These are phyloP conservation scores for Verticillium isaacii DNA, from an alignment of 2,329 filamentous ascomycete species.

Conservation along the genomic window DNA sequence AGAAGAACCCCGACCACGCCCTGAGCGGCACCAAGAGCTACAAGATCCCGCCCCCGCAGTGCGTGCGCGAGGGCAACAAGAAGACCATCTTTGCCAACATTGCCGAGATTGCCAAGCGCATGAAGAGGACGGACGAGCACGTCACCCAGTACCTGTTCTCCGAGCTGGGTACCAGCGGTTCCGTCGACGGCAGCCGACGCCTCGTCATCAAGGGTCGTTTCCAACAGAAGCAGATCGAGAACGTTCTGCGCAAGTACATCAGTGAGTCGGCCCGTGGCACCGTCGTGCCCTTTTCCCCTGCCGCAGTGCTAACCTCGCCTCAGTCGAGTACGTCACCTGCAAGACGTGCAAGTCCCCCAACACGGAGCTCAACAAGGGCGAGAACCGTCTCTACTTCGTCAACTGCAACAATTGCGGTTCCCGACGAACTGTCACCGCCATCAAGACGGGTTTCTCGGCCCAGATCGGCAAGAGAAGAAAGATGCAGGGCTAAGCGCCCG, in stretches of 20 bases:
- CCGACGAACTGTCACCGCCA: slow-evolving; percentile 86
- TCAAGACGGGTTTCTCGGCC: slow-evolving; percentile 99
- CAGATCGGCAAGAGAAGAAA: slow-evolving; percentile 98
- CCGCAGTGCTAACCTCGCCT: slow-evolving; percentile 21
- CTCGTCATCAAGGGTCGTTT: slow-evolving; percentile 99
- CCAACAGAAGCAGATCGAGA: slow-evolving; percentile 99
- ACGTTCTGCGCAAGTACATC: slow-evolving; percentile 92
- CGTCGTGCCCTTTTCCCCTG: not conserved
- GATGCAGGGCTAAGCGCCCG: slow-evolving; percentile 67
- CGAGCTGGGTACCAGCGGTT: slow-evolving; percentile 95
- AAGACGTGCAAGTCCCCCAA: slow-evolving; percentile 95
- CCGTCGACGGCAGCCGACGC: slow-evolving; percentile 86
- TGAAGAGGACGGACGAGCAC: slow-evolving; percentile 98
- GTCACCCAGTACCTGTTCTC: slow-evolving; percentile 86
- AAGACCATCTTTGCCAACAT: slow-evolving; percentile 99
- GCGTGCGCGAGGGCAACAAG: slow-evolving; percentile 99
- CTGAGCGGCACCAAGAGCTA: slow-evolving; percentile 88
- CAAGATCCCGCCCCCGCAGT: slow-evolving; percentile 98
- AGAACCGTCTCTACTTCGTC: slow-evolving; percentile 98
- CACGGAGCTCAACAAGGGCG: slow-evolving; percentile 95
- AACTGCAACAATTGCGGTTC: slow-evolving; percentile 83
- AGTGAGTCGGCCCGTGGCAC: slow-evolving; percentile 47
- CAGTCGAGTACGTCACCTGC: slow-evolving; percentile 96
- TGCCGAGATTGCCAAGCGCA: slow-evolving; percentile 96
- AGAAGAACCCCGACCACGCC: slow-evolving; percentile 94